phyloP scores from a whole-genome alignment of 1,284 basidiomycete genomes.

The Filobasidium uniguttulatum region DNA sequence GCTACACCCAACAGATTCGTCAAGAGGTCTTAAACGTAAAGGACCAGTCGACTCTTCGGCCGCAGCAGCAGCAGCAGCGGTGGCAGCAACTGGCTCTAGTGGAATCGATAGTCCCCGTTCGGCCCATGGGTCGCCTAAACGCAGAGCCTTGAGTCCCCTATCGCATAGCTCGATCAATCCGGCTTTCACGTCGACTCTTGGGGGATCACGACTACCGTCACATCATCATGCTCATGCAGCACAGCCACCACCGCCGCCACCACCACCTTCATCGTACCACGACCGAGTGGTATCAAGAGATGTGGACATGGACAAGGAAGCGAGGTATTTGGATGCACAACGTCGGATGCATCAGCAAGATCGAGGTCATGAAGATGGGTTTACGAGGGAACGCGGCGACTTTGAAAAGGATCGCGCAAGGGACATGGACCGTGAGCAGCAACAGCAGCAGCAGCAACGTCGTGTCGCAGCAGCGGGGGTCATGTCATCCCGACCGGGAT shows the following conservation, averaged over 20 bases:
- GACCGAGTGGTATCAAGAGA: not conserved
- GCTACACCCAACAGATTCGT: no score
- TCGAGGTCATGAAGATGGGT: not conserved
- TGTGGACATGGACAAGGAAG: not conserved
- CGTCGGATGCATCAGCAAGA: constrained; percentile 5
- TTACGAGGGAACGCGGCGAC: not conserved
- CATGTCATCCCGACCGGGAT: no score
- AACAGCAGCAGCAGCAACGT: no score
- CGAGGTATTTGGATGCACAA: not conserved
- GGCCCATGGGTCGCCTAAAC: not conserved
- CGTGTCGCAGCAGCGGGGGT: no score
- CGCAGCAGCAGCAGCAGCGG: not conserved
- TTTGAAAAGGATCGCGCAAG: constrained; percentile 19
- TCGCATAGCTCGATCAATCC: not conserved
- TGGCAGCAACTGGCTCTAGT: no score
- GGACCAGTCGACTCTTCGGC: not conserved
- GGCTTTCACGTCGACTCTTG: not conserved
- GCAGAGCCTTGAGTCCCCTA: not conserved
- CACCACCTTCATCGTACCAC: not conserved
- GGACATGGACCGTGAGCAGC: constrained; percentile 16
- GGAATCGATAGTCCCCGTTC: no score
- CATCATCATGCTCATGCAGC: constrained; percentile 3
- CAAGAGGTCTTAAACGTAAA: constrained; percentile 1
- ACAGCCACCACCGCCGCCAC: no score
- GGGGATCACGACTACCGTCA: constrained; percentile 5